These are phyloP conservation scores for Kregervanrija pseudodelftensis DNA, from an alignment of 805 yeast species.

Conservation along the genomic window DNA sequence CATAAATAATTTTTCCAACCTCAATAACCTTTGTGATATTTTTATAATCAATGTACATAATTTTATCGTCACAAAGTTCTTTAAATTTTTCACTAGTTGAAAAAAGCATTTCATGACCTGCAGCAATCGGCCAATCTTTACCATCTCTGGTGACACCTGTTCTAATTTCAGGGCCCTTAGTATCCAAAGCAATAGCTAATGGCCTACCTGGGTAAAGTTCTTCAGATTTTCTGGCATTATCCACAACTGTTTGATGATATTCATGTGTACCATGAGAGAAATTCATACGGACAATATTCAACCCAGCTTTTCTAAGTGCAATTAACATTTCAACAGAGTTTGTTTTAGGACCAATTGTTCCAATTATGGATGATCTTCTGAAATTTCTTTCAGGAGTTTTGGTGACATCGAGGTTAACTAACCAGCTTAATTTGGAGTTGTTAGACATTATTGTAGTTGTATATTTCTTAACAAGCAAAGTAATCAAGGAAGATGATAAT, in stretches of 20 bases:
- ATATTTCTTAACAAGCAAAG: not conserved
- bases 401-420: constrained; percentile 65
- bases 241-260: constrained; percentile 94
- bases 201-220: constrained; percentile 91
- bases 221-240: constrained; percentile 93
- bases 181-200: constrained; percentile 95
- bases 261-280: constrained; percentile 98
- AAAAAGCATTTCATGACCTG: constrained; percentile 88
- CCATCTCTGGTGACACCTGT: constrained; percentile 88
- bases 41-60: constrained; percentile 89
- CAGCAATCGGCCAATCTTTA: constrained; percentile 72
- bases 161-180: constrained; percentile 99
- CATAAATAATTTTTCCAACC: constrained; percentile 82
- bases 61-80: constrained; percentile 62
- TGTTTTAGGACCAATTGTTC: constrained; percentile 98
- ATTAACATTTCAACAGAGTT: constrained; percentile 80
- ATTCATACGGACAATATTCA: constrained; percentile 98
- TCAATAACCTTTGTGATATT: constrained; percentile 93
- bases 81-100: constrained; percentile 82
- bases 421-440: constrained; percentile 64
- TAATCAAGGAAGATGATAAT: no score
- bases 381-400: constrained; percentile 69
- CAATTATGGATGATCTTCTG: constrained; percentile 95
- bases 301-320: constrained; percentile 91
- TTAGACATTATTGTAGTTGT: constrained; percentile 12